Percentiles rank a stretch among this genome's conserved stretches.
These are phyloP conservation scores for Saccharomycopsis schoenii DNA, from an alignment of 805 yeast species.

Conservation along the genomic window DNA sequence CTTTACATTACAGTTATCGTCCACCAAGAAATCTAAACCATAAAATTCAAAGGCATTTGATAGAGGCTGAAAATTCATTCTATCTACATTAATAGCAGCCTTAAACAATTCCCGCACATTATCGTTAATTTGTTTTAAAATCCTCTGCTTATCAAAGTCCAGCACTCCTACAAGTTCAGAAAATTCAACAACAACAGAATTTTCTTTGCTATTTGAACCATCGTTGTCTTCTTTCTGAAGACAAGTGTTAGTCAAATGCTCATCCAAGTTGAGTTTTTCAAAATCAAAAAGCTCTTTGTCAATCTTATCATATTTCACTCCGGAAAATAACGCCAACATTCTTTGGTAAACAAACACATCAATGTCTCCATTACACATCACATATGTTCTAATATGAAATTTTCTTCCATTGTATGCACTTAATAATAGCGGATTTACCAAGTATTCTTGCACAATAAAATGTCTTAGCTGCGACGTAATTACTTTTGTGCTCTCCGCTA, in stretches of 20 bases:
- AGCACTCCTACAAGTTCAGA: conserved; percentile 32
- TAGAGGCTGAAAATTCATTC: conserved; percentile 76
- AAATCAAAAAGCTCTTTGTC: conserved; percentile 24
- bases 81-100: conserved; percentile 76
- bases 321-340: conserved; percentile 77
- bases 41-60: conserved; percentile 75
- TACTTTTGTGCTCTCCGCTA: conserved; percentile 33
- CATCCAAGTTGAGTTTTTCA: conserved; percentile 38
- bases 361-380: conserved; percentile 63
- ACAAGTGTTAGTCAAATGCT: conserved; percentile 93
- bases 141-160: conserved; percentile 30
- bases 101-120: conserved; percentile 61
- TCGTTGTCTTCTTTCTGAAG: conserved; percentile 48
- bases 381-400: conserved; percentile 84
- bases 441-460: conserved; percentile 81
- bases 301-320: conserved; percentile 34
- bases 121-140: conserved; percentile 47
- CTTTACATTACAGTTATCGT: conserved; percentile 40
- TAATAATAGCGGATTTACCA: conserved; percentile 57
- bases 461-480: conserved; percentile 83
- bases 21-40: conserved; percentile 83
- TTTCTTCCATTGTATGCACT: conserved; percentile 53
- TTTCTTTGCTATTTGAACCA: conserved; percentile 24
- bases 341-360: conserved; percentile 71
- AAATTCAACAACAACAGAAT: conserved; percentile 48